Conservation (phyloP, 2,329 filamentous ascomycete species). For the Nannizzia gypsea region DNA sequence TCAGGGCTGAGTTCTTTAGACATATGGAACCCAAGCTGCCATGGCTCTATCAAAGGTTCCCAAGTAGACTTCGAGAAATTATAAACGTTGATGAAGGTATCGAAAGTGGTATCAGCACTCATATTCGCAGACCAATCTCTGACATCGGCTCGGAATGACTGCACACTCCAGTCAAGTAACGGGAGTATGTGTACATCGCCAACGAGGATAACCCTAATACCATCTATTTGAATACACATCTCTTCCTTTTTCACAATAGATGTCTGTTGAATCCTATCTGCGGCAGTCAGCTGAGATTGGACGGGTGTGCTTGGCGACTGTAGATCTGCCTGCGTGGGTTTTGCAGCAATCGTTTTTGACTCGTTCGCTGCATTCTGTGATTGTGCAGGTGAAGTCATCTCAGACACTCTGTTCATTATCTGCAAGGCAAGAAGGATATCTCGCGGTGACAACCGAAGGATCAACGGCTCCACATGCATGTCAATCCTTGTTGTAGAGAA, state of each 20-base stretch:
- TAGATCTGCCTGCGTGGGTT: background rate
- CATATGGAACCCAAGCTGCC: slow-evolving; percentile 86
- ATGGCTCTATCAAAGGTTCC: slow-evolving; percentile 93
- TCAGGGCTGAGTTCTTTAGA: slow-evolving; percentile 65
- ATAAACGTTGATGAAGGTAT: slow-evolving; percentile 92
- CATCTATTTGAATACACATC: slow-evolving; percentile 73
- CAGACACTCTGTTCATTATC: slow-evolving; percentile 80
- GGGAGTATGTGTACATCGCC: slow-evolving; percentile 93
- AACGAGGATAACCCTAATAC: slow-evolving; percentile 83
- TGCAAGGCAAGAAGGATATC: slow-evolving; percentile 92
- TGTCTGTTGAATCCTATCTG: slow-evolving; percentile 28
- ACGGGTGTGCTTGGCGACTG: background rate
- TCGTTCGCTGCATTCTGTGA: slow-evolving; percentile 29
- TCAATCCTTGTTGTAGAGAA: slow-evolving; percentile 64
- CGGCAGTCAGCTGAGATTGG: background rate
- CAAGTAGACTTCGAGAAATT: slow-evolving; percentile 98
- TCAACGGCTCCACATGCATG: slow-evolving; percentile 79
- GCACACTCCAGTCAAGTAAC: slow-evolving; percentile 85
- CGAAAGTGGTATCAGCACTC: slow-evolving; percentile 77
- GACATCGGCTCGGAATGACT: slow-evolving; percentile 72
- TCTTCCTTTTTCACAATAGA: slow-evolving; percentile 59
- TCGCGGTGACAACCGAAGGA: slow-evolving; percentile 77
- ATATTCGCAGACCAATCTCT: slow-evolving; percentile 84
- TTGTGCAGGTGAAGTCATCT: slow-evolving; percentile 54
- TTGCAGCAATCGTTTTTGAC: slow-evolving; percentile 14